These are phyloP conservation scores for Apophysomyces elegans DNA, from an alignment of 371 early-diverging fungal genomes.

Conservation along the genomic window DNA sequence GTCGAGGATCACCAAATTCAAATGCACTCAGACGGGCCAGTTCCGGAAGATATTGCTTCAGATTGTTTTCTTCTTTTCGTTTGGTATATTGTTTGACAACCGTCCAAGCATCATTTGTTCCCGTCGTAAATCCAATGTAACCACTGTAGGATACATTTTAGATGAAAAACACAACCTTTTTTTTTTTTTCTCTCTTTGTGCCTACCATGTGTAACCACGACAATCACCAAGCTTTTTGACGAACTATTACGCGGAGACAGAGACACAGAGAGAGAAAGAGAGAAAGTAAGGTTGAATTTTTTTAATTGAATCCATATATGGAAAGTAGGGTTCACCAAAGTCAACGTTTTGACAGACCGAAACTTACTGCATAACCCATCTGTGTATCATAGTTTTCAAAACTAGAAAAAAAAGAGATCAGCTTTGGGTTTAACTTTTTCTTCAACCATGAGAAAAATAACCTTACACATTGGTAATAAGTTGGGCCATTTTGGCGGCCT, in stretches of 20 bases:
- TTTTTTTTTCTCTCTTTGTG: not conserved
- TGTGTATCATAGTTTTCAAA: slow-evolving; percentile 49
- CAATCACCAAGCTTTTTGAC: slow-evolving; percentile 47
- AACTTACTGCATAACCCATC: slow-evolving; percentile 51
- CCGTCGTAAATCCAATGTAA: slow-evolving; percentile 64
- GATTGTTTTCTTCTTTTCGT: slow-evolving; percentile 29
- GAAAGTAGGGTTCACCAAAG: too few relatives aligned
- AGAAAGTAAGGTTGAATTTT: not conserved
- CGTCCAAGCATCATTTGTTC: slow-evolving; percentile 59
- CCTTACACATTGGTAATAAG: slow-evolving; percentile 54
- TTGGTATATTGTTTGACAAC: slow-evolving; percentile 54
- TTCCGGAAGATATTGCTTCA: slow-evolving; percentile 41
- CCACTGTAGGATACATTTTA: slow-evolving; percentile 28
- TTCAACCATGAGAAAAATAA: too few relatives aligned
- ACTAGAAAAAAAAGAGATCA: slow-evolving; percentile 15
- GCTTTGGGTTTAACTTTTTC: not conserved
- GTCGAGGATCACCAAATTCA: slow-evolving; percentile 34
- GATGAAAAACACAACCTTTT: slow-evolving; percentile 10
- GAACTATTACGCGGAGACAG: slow-evolving; percentile 18
- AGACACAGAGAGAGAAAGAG: not conserved
- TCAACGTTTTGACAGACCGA: not conserved
- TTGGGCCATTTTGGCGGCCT: slow-evolving; percentile 45
- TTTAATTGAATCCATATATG: too few relatives aligned
- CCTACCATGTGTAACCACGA: slow-evolving; percentile 51
- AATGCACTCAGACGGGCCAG: slow-evolving; percentile 33